Percentiles rank a stretch among this genome's conserved stretches.
Conservation (phyloP, 2,329 filamentous ascomycete genomes). For the Stachybotrys elegans region DNA sequence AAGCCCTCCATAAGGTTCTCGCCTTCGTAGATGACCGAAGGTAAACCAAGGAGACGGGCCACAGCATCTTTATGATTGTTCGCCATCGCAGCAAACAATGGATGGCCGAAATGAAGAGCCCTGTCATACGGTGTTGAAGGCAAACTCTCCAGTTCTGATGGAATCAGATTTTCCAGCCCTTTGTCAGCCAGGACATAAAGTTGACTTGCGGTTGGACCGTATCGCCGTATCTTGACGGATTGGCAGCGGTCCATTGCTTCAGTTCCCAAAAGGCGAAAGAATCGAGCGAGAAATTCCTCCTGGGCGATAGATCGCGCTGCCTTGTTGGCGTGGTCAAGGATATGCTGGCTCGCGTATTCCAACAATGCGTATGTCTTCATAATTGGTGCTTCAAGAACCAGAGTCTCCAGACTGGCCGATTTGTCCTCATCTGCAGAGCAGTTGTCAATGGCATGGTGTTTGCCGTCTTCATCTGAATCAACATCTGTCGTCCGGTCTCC, state of each 20-base stretch:
- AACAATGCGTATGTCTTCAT: constrained; percentile 45
- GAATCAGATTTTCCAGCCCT: constrained; percentile 20
- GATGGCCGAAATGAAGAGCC: constrained; percentile 27
- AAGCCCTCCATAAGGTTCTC: constrained; percentile 6
- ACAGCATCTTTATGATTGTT: constrained; percentile 20
- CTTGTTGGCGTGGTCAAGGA: constrained; percentile 35
- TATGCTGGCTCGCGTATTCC: constrained; percentile 33
- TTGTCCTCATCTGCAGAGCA: too few relatives aligned
- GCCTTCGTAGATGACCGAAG: constrained; percentile 6
- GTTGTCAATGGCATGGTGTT: too few relatives aligned
- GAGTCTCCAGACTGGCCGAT: too few relatives aligned
- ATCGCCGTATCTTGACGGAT: constrained; percentile 15
- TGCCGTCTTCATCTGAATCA: not conserved
- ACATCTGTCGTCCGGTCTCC: not conserved
- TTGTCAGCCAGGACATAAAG: constrained; percentile 30
- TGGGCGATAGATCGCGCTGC: constrained; percentile 23
- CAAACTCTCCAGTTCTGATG: constrained; percentile 10
- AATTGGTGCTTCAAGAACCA: too few relatives aligned
- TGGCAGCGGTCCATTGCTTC: constrained; percentile 23
- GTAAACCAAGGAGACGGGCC: constrained; percentile 12
- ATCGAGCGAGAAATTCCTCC: constrained; percentile 22
- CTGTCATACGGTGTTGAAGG: constrained; percentile 19
- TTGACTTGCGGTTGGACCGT: constrained; percentile 17
- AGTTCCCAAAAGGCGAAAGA: constrained; percentile 23
- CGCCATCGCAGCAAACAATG: constrained; percentile 30